These are phyloP conservation scores for Podospora tetraspora DNA, from an alignment of 495 filamentous ascomycete genomes.

Conservation along the genomic window DNA sequence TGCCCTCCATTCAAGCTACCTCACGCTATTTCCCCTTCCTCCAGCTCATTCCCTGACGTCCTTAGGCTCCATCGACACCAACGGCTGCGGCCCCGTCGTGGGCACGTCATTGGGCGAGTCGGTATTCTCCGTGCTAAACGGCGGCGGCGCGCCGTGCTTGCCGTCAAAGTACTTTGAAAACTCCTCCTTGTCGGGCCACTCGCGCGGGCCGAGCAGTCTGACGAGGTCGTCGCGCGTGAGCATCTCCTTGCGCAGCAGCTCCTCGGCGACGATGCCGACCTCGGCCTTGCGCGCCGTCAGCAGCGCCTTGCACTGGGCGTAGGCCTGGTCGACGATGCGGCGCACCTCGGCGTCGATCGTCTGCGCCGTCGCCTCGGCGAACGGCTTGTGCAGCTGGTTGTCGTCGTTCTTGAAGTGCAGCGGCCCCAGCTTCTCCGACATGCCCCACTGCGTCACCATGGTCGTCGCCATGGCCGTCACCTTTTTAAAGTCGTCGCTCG, in stretches of 20 bases:
- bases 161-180: slow-evolving; percentile 88
- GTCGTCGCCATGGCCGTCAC: slow-evolving; percentile 89
- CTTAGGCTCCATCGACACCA: not conserved
- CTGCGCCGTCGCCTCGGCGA: slow-evolving; percentile 87
- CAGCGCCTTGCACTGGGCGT: slow-evolving; percentile 80
- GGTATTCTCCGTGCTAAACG: slow-evolving; percentile 46
- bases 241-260: slow-evolving; percentile 86
- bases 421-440: slow-evolving; percentile 88
- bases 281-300: slow-evolving; percentile 81
- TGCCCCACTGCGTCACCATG: slow-evolving; percentile 98
- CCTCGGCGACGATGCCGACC: slow-evolving; percentile 85
- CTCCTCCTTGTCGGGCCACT: slow-evolving; percentile 77
- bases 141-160: slow-evolving; percentile 50
- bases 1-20: not conserved
- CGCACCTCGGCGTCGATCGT: slow-evolving; percentile 88
- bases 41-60: slow-evolving; percentile 4
- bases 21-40: slow-evolving; percentile 3
- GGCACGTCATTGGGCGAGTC: slow-evolving; percentile 25
- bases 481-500: slow-evolving; percentile 97
- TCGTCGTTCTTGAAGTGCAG: slow-evolving; percentile 79
- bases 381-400: slow-evolving; percentile 83
- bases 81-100: slow-evolving; percentile 15
- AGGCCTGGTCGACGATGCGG: slow-evolving; percentile 83
- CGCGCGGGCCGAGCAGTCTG: slow-evolving; percentile 73
- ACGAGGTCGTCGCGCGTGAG: slow-evolving; percentile 86